phyloP scores from a whole-genome alignment of 352 stramenopile species.

The Phytophthora syringae region DNA sequence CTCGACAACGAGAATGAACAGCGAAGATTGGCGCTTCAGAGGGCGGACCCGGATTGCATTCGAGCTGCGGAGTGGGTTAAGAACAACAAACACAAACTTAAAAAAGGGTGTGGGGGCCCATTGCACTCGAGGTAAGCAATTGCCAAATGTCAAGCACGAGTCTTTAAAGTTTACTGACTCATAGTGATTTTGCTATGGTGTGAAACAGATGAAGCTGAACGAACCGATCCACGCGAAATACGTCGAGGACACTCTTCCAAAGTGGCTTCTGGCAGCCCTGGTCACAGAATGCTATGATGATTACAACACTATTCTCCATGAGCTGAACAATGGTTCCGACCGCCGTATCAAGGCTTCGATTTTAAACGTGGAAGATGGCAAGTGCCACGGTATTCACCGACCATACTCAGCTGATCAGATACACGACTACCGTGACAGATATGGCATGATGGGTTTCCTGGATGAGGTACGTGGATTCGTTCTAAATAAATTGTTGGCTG shows the following conservation, averaged over 20 bases:
- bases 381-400: conserved; percentile 52
- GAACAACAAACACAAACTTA: conserved; percentile 67
- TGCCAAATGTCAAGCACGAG: not conserved
- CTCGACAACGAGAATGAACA: conserved; percentile 84
- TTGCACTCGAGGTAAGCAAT: conserved; percentile 70
- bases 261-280: conserved; percentile 76
- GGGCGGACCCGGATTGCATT: conserved; percentile 73
- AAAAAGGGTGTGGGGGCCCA: conserved; percentile 84
- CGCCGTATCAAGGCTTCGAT: conserved; percentile 72
- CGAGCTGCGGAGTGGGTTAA: conserved; percentile 81
- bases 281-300: conserved; percentile 85
- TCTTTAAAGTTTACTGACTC: not conserved
- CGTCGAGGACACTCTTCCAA: conserved; percentile 84
- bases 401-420: conserved; percentile 73
- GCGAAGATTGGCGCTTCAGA: conserved; percentile 61
- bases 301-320: conserved; percentile 78
- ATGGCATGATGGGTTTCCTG: conserved; percentile 77
- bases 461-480: conserved; percentile 60
- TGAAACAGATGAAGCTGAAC: conserved; percentile 73
- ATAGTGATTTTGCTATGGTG: not conserved
- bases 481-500: not conserved
- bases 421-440: conserved; percentile 49
- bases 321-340: conserved; percentile 61
- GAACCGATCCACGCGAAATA: conserved; percentile 85
- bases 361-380: conserved; percentile 69